phyloP scores from a whole-genome alignment of 169 alveolate species.

The Plasmodium adleri region DNA sequence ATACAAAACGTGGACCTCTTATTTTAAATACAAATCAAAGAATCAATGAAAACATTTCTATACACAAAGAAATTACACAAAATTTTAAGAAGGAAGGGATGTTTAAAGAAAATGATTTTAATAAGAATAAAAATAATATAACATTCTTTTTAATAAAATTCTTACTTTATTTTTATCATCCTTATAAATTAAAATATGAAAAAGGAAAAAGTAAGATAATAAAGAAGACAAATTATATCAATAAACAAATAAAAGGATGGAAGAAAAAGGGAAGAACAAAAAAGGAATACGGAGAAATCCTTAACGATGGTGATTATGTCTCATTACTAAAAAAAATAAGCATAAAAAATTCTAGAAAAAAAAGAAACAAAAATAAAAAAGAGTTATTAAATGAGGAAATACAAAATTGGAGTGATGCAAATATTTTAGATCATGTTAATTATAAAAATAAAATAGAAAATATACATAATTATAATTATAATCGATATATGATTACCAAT shows the following conservation, averaged over 20 bases:
- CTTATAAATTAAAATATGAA: slow-evolving; percentile 28
- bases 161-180: slow-evolving; percentile 26
- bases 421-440: no score
- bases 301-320: no score
- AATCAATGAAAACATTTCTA: slow-evolving; percentile 25
- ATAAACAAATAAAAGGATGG: not conserved
- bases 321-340: no score
- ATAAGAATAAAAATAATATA: slow-evolving; percentile 11
- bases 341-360: no score
- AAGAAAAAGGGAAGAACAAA: not conserved
- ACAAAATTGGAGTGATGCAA: no score
- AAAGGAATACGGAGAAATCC: not conserved
- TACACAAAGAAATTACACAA: slow-evolving; percentile 30
- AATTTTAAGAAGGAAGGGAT: slow-evolving; percentile 59
- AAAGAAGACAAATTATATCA: not conserved
- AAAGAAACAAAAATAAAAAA: no score
- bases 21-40: not conserved
- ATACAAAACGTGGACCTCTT: not conserved
- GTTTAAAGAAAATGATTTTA: slow-evolving; percentile 32
- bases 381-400: no score
- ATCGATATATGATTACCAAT: no score
- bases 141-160: slow-evolving; percentile 12
- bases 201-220: slow-evolving; percentile 8
- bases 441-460: no score
- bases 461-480: no score